phyloP scores from a whole-genome alignment of 768 basidiomycete species.

The Auricularia cornea region DNA sequence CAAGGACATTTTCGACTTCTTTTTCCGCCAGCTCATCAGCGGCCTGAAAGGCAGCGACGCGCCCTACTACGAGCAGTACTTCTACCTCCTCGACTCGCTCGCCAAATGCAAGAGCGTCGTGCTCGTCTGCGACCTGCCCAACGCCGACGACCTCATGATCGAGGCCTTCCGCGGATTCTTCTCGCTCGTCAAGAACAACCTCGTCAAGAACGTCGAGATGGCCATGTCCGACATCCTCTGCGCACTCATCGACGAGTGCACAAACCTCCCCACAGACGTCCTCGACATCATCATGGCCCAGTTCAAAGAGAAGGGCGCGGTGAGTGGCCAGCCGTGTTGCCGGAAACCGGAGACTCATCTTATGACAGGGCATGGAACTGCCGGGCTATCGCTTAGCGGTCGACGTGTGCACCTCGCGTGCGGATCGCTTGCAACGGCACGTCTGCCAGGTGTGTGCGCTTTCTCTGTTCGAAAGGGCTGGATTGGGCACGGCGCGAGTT shows the following conservation, averaged over 20 bases:
- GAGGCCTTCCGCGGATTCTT: constrained; percentile 84
- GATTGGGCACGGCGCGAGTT: constrained; percentile 16
- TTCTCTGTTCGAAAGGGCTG: constrained; percentile 29
- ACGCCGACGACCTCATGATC: constrained; percentile 73
- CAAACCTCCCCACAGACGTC: constrained; percentile 66
- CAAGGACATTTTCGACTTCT: constrained; percentile 95
- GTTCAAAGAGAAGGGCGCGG: constrained; percentile 68
- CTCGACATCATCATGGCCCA: constrained; percentile 77
- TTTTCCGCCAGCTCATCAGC: constrained; percentile 74
- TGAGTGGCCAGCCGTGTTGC: constrained; percentile 27
- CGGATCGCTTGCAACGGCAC: constrained; percentile 82
- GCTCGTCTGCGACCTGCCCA: constrained; percentile 84
- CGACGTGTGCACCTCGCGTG: constrained; percentile 72
- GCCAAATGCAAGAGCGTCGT: constrained; percentile 93
- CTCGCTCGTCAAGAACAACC: constrained; percentile 60
- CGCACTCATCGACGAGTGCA: constrained; percentile 81
- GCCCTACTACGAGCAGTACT: constrained; percentile 88
- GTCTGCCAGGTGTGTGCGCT: constrained; percentile 51
- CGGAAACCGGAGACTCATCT: constrained; percentile 3
- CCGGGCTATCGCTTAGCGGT: constrained; percentile 76
- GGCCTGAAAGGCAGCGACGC: constrained; percentile 71
- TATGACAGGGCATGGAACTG: constrained; percentile 51
- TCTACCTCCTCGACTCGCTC: constrained; percentile 86
- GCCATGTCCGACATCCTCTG: constrained; percentile 86
- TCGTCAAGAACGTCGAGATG: constrained; percentile 74